Evolutionary conservation across 108 stramenopile genomes (phyloP), one percentile per base, ranked within the genome.

Genomic region (Nitzschia sp.): DNA sequence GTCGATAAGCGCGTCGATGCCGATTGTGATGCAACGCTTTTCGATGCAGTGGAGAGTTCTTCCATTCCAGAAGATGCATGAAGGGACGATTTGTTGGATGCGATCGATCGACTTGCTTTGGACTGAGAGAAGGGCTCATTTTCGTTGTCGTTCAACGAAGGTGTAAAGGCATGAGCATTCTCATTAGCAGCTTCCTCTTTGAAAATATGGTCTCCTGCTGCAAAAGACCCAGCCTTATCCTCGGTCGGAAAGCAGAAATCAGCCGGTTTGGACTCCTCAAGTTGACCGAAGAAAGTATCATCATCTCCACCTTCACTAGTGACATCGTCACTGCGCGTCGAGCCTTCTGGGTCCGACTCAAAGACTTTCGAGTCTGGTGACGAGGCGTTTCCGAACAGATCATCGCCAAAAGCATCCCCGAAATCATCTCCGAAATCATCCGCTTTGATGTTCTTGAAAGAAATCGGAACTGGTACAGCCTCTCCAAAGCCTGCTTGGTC

Each of bases 361-460:
- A 53, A 53, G 13, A 15, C 15, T 13, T 15, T 15, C 9, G 45
- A 45, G 13, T 45, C 45, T 45, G 45, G 13, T 45, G 13, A 9
- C 21, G 24, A 53, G 6, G 8, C 51, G 19, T 53, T 24, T n/a
- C 18, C 51, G 19, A 53, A 53, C 24, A 53, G 19, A 53, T 53
- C 51, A 6, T 53, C 51, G 13, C 38, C 38, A n/a, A n/a, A n/a
- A n/a, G n/a, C n/a, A n/a, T n/a, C n/a, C n/a, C n/a, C n/a, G n/a
- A 53, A 53, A 53, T 53, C 51, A 6, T 53, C 51, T 9, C 38
- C 38, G 19, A 53, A 53, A n/a, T 53, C 51, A 15, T 24, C 24
- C 51, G 51, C 6, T 53, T 42, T 6, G 51, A 19, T 4, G 19
- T n/a, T 24, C 19, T 53, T 8, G 13, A 53, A 15, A 6, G n/a